Percentiles rank a stretch among this genome's conserved stretches.
phyloP scores from a whole-genome alignment of 306 rosid species.

The Amphicarpaea edgeworthii region DNA sequence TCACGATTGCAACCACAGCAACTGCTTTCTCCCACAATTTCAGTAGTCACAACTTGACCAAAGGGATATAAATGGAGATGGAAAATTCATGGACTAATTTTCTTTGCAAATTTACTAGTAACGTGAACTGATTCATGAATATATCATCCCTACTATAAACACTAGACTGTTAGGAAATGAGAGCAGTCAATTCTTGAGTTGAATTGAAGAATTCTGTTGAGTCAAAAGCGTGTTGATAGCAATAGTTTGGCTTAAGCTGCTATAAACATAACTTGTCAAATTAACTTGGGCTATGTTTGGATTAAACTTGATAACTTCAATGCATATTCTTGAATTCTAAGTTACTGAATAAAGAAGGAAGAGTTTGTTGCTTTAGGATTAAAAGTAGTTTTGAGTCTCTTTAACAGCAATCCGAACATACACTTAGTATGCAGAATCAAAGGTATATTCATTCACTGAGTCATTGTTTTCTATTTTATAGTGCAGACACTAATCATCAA shows the following conservation, averaged over 20 bases:
- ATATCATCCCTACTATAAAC: not conserved
- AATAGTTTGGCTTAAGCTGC: slow-evolving; percentile 14
- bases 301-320: too few relatives aligned
- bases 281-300: not conserved
- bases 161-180: slow-evolving; percentile 5
- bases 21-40: not conserved
- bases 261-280: not conserved
- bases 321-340: too few relatives aligned
- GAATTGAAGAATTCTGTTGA: slow-evolving; percentile 1
- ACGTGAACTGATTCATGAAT: not conserved
- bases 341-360: too few relatives aligned
- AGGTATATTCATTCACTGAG: slow-evolving; percentile 8
- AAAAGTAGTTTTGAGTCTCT: too few relatives aligned
- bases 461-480: not conserved
- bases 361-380: too few relatives aligned
- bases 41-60: not conserved
- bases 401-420: too few relatives aligned
- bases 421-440: not conserved
- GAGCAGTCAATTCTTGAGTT: not conserved
- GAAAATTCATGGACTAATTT: not conserved
- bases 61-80: not conserved
- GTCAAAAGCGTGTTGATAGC: not conserved
- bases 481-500: not conserved
- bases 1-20: not conserved
- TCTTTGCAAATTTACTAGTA: not conserved